Base-by-base conservation (phyloP, 2,329 filamentous ascomycete species). In the Fusarium concolor region DNA sequence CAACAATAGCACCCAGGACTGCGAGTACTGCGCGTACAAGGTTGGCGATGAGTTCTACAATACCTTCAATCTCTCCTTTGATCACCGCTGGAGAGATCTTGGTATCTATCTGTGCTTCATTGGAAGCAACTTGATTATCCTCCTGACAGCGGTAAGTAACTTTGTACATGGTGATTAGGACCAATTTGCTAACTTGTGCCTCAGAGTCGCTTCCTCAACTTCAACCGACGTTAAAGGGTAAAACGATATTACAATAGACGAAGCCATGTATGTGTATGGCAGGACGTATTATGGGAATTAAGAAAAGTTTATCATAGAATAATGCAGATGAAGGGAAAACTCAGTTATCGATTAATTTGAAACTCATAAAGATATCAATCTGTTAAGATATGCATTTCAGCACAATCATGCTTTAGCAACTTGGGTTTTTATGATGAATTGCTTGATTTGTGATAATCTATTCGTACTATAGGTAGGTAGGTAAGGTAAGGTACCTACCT, bases 11-110 rank as follows among this genome's bases (percentile, higher is more conserved):
- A 92, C 91, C 0, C 85, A 81, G 45, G 79, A 83, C 22, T 97
- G 94, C 80, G 82, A 90, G 73, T 97, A 96, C 80, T 97, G 94
- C 75, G 92, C 93, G 1, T 96, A 89, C 80, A 89, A 86, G 65
- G 81, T 92, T 14, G 94, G 93, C 29, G 91, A 97, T 68, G 84
- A 97, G 80, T 97, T 95, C 75, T 96, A 92, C 75, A 75, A 81
- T 53, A 84, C 87, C 0, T 84, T 96, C 18, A 85, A 86, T 4
- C 86, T 96, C 73, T 81, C 80, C 4, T 97, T 90, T 72, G 80
- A 82, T 42, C 79, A 92, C 67, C 83, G 93, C 17, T 97, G 93
- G 93, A 86, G 93, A 56, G 93, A 97, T 71, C 60, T 96, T 57
- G 94, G 93, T 3, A 96, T 97, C 65, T 90, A 90, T 70, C 71